Conservation (phyloP, 129 eudicot species). For the Escallonia herrerae region DNA sequence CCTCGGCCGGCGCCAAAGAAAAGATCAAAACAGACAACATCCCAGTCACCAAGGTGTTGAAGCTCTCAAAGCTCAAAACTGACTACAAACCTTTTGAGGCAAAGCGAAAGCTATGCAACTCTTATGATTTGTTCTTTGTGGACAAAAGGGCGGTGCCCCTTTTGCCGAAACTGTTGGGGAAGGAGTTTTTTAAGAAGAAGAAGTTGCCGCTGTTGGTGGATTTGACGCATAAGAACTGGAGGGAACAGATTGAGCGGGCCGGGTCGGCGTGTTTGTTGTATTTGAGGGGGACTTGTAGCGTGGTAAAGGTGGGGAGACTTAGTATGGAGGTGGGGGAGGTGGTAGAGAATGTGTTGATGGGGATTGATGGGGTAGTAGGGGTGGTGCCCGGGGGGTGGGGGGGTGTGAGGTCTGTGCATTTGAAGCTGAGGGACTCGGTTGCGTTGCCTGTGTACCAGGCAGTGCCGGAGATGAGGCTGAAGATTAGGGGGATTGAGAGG, state of each 20-base stretch:
- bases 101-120: slow-evolving; percentile 65
- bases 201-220: slow-evolving; percentile 74
- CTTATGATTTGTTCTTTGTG: slow-evolving; percentile 72
- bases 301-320: slow-evolving; percentile 52
- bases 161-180: slow-evolving; percentile 62
- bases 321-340: slow-evolving; percentile 56
- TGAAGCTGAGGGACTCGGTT: slow-evolving; percentile 76
- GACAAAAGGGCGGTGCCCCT: slow-evolving; percentile 64
- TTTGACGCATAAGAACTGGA: slow-evolving; percentile 60
- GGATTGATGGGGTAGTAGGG: slow-evolving; percentile 40
- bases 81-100: slow-evolving; percentile 66
- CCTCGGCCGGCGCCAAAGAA: slow-evolving; percentile 43
- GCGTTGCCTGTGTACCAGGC: slow-evolving; percentile 77
- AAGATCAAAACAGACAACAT: slow-evolving; percentile 38
- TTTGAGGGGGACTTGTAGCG: slow-evolving; percentile 72
- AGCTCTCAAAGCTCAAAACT: slow-evolving; percentile 52
- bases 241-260: slow-evolving; percentile 59
- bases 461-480: slow-evolving; percentile 69
- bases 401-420: slow-evolving; percentile 69
- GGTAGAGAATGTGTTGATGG: slow-evolving; percentile 62
- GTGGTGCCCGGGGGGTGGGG: slow-evolving; percentile 50
- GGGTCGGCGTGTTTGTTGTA: slow-evolving; percentile 44
- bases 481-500: slow-evolving; percentile 32
- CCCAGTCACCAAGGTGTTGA: slow-evolving; percentile 52
- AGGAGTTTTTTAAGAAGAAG: slow-evolving; percentile 60